These are phyloP conservation scores for Alternaria triticina DNA, from an alignment of 2,329 filamentous ascomycete species.

Conservation along the genomic window DNA sequence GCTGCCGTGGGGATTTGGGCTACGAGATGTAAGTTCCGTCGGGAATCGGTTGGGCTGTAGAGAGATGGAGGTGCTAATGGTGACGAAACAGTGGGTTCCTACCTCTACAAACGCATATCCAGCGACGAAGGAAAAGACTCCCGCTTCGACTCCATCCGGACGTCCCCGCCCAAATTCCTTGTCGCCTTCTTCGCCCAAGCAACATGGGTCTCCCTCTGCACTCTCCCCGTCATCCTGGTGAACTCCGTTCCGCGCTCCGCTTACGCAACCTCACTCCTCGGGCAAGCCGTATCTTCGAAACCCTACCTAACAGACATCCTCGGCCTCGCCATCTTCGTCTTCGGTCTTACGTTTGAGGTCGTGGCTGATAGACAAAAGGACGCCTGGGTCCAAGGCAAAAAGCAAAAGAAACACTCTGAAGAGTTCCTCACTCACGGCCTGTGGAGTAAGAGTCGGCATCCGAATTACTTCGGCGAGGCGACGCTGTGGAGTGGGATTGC, in stretches of 20 bases:
- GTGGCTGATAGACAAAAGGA: slow-evolving; percentile 69
- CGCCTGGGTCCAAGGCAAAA: slow-evolving; percentile 66
- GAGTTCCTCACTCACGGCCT: slow-evolving; percentile 69
- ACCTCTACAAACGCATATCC: slow-evolving; percentile 68
- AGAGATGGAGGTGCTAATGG: neutral
- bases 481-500: slow-evolving; percentile 74
- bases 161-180: slow-evolving; percentile 59
- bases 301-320: slow-evolving; percentile 60
- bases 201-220: slow-evolving; percentile 70
- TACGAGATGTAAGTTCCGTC: slow-evolving; percentile 57
- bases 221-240: slow-evolving; percentile 68
- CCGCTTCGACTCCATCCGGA: slow-evolving; percentile 63
- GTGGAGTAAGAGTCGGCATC: slow-evolving; percentile 67
- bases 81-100: slow-evolving; percentile 62
- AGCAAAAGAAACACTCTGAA: slow-evolving; percentile 70
- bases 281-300: slow-evolving; percentile 49
- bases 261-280: slow-evolving; percentile 55
- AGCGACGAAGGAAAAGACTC: slow-evolving; percentile 64
- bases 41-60: neutral
- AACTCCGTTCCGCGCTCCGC: slow-evolving; percentile 65
- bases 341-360: slow-evolving; percentile 67
- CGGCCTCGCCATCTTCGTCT: slow-evolving; percentile 64
- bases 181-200: slow-evolving; percentile 67
- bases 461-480: slow-evolving; percentile 76
- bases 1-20: slow-evolving; percentile 68